These are phyloP conservation scores for Panus rudis DNA, from an alignment of 768 basidiomycete species.

Conservation along the genomic window DNA sequence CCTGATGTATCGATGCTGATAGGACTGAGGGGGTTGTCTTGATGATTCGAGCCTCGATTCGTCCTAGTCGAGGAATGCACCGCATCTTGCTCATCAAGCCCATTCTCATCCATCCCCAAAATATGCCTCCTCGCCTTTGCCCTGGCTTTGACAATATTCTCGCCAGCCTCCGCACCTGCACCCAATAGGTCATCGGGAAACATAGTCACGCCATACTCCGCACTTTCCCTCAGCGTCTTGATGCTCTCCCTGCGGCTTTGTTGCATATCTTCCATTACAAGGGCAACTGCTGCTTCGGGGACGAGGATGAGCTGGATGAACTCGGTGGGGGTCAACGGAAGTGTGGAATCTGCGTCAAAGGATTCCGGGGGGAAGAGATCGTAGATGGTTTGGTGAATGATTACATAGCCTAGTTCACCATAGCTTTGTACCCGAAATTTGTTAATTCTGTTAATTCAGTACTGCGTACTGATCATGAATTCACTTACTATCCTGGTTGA, in stretches of 20 bases:
- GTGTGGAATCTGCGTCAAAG: constrained; percentile 44
- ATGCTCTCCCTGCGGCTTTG: constrained; percentile 45
- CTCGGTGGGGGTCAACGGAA: constrained; percentile 64
- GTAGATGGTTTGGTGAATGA: constrained; percentile 72
- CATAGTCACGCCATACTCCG: constrained; percentile 79
- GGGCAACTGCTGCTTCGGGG: constrained; percentile 74
- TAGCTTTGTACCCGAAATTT: constrained; percentile 44
- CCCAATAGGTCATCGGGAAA: constrained; percentile 57
- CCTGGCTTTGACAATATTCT: constrained; percentile 38
- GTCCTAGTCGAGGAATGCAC: too few species aligned
- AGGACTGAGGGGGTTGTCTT: too few species aligned
- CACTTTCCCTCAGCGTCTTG: constrained; percentile 62
- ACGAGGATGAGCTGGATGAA: constrained; percentile 84
- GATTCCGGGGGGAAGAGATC: constrained; percentile 62
- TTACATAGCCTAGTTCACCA: constrained; percentile 76
- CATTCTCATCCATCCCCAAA: too few species aligned
- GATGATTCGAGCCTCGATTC: too few species aligned
- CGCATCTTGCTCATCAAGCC: too few species aligned
- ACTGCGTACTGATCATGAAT: neutral
- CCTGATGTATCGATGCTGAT: too few species aligned
- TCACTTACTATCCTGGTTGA: constrained; percentile 84
- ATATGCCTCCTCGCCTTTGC: too few species aligned
- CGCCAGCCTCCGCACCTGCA: constrained; percentile 29
- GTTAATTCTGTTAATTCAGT: neutral
- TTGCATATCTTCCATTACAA: constrained; percentile 74